Base-by-base conservation (phyloP, 2,329 filamentous ascomycete species). In the Chalaropsis thielavioides region DNA sequence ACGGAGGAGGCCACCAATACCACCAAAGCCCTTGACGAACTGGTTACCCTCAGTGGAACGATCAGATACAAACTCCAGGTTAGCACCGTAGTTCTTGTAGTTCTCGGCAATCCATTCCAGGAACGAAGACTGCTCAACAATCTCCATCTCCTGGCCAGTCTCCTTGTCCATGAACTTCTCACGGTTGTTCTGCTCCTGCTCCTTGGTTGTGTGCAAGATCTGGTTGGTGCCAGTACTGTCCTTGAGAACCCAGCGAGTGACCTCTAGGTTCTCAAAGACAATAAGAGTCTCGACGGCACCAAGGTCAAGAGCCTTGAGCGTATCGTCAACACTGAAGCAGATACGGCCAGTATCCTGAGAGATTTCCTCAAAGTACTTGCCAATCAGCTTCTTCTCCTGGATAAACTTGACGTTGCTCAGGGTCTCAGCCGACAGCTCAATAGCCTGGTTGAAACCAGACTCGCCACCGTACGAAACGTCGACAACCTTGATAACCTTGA, bases 331-430 rank as follows among this genome's bases (percentile, higher is more conserved):
- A 81, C 94, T 91, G 76, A 99, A 99, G 81, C 94, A 99, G 70
- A 99, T 86, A 74, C 91, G 94, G 71, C 94, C 94, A 63, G 88
- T 96, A 74, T 99, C 94, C 77, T 96, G 91, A 75, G 90, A 96
- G 73, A 99, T 97, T 78, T 99, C 92, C 75, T 99, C 92, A 72
- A 99, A 99, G 81, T 99, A 99, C 75, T 89, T 91, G 75, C 92
- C 92, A 73, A 99, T 99, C 69, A 99, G 85, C 81, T 96, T 99
- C 88, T 99, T 99, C 83, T 99, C 94, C 78, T 99, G 94, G 75
- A 99, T 96, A 76, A 99, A 99, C 79, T 99, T 99, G 83, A 99
- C 94, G 74, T 97, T 99, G 77, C 92, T 89, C 60, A 99, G 83
- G 7, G 94, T 99, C 81, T 99, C 95, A 7, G 91, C 84, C 31